phyloP scores from a whole-genome alignment of 2,329 filamentous ascomycete species.

The Leptographium procerum region DNA sequence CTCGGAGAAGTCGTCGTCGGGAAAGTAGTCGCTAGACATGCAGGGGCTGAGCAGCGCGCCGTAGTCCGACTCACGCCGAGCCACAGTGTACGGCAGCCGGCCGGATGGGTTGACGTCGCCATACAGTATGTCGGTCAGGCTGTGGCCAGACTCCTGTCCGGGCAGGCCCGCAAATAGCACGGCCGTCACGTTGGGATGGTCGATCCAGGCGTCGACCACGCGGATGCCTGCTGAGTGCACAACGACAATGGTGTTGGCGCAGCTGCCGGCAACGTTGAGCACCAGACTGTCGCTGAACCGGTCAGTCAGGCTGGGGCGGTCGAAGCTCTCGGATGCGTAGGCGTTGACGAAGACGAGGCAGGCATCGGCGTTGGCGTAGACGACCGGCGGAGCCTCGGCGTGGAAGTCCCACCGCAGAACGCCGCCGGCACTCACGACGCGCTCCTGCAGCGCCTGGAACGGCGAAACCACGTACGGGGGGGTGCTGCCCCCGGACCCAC shows the following conservation, averaged over 20 bases:
- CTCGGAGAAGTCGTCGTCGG: slow-evolving; percentile 41
- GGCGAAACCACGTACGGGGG: slow-evolving; percentile 38
- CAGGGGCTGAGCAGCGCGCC: slow-evolving; percentile 25
- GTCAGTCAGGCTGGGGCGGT: slow-evolving; percentile 56
- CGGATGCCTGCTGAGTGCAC: slow-evolving; percentile 53
- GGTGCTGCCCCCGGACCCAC: slow-evolving; percentile 37
- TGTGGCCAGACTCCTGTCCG: slow-evolving; percentile 49
- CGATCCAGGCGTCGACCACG: slow-evolving; percentile 47
- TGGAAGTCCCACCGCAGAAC: slow-evolving; percentile 46
- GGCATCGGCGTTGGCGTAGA: slow-evolving; percentile 42
- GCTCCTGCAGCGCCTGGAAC: slow-evolving; percentile 44
- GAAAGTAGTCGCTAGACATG: slow-evolving; percentile 29
- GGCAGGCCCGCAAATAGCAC: slow-evolving; percentile 49
- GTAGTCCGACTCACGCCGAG: slow-evolving; percentile 36
- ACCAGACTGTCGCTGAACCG: slow-evolving; percentile 53
- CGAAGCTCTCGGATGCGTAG: slow-evolving; percentile 68
- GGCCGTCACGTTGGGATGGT: slow-evolving; percentile 48
- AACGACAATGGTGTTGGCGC: slow-evolving; percentile 49
- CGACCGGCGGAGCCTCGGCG: slow-evolving; percentile 26
- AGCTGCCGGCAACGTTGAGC: slow-evolving; percentile 38
- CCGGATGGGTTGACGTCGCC: slow-evolving; percentile 47
- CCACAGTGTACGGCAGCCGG: slow-evolving; percentile 48
- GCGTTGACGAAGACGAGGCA: slow-evolving; percentile 57
- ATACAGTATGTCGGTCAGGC: slow-evolving; percentile 48
- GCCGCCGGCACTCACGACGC: slow-evolving; percentile 34